Percentiles rank a stretch among this genome's conserved stretches.
Evolutionary conservation across 1,284 basidiomycete species (phyloP).

Genomic region (Exobasidium rhododendri): DNA sequence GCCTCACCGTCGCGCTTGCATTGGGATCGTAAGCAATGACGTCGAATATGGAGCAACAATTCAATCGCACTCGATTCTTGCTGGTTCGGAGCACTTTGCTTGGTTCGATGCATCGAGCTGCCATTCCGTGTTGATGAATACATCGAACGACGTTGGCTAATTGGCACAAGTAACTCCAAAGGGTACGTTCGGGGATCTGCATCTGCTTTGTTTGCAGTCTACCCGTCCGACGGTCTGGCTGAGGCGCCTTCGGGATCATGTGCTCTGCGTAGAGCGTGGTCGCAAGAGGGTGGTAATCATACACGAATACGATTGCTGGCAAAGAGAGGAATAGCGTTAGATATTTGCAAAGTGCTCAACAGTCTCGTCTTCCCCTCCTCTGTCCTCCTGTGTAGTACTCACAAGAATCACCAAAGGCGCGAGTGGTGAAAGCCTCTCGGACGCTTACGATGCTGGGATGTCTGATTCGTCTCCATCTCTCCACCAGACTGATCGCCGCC

Average conservation of each 20-base stretch:
- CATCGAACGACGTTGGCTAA: constrained; percentile 80
- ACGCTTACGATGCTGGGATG: constrained; percentile 85
- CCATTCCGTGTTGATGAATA: constrained; percentile 77
- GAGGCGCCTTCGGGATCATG: constrained; percentile 57
- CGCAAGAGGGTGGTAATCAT: constrained; percentile 83
- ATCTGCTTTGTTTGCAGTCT: constrained; percentile 44
- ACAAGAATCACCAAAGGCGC: constrained; percentile 90
- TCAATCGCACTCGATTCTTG: constrained; percentile 67
- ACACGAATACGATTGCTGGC: constrained; percentile 83
- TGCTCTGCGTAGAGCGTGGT: constrained; percentile 75
- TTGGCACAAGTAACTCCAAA: constrained; percentile 94
- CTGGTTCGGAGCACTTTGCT: constrained; percentile 85
- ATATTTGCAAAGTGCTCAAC: not conserved
- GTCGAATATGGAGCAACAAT: constrained; percentile 50
- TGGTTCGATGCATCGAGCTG: constrained; percentile 78
- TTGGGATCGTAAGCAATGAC: constrained; percentile 45
- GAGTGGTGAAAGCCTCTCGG: constrained; percentile 91
- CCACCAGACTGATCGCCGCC: constrained; percentile 75
- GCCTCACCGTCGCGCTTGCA: constrained; percentile 18
- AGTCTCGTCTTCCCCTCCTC: not conserved
- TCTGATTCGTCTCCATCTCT: constrained; percentile 78
- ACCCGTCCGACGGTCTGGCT: constrained; percentile 52
- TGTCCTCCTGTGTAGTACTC: constrained; percentile 56
- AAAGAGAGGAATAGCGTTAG: not conserved
- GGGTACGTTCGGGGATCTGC: constrained; percentile 70